Conservation (phyloP, 2,329 filamentous ascomycete species). For the Tolypocladium ophioglossoides region DNA sequence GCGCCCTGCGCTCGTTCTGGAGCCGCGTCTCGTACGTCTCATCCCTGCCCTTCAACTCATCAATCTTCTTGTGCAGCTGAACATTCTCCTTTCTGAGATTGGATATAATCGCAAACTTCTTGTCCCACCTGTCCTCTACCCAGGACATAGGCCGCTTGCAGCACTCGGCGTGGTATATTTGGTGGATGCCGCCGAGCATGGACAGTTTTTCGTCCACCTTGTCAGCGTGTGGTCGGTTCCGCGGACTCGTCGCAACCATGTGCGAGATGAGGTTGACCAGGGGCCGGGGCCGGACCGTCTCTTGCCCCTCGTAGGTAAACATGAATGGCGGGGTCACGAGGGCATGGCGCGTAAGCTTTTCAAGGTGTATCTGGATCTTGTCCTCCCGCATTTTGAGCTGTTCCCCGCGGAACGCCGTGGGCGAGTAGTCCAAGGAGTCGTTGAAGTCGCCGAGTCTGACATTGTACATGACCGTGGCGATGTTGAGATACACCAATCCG, state of each 20-base stretch:
- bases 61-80: slow-evolving; percentile 20
- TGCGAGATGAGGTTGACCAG: slow-evolving; percentile 23
- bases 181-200: slow-evolving; percentile 34
- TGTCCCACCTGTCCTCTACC: slow-evolving; percentile 26
- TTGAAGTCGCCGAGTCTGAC: slow-evolving; percentile 28
- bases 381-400: slow-evolving; percentile 21
- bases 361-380: slow-evolving; percentile 22
- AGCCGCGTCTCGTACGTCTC: slow-evolving; percentile 28
- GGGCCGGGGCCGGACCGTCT: slow-evolving; percentile 29
- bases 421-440: slow-evolving; percentile 20
- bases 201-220: slow-evolving; percentile 29
- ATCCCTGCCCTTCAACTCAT: slow-evolving; percentile 26
- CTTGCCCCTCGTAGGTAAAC: slow-evolving; percentile 24
- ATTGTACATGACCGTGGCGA: slow-evolving; percentile 32
- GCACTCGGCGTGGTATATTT: slow-evolving; percentile 34
- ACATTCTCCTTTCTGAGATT: slow-evolving; percentile 22
- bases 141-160: slow-evolving; percentile 29
- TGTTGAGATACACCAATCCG: slow-evolving; percentile 33
- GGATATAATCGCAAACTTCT: slow-evolving; percentile 15
- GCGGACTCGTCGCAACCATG: slow-evolving; percentile 23
- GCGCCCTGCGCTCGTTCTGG: slow-evolving; percentile 22
- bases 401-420: slow-evolving; percentile 16
- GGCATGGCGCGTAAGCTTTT: slow-evolving; percentile 22
- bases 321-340: slow-evolving; percentile 23
- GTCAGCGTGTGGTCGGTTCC: slow-evolving; percentile 20